Conservation (phyloP, 2,329 filamentous ascomycete genomes). For the Apiospora sp. region DNA sequence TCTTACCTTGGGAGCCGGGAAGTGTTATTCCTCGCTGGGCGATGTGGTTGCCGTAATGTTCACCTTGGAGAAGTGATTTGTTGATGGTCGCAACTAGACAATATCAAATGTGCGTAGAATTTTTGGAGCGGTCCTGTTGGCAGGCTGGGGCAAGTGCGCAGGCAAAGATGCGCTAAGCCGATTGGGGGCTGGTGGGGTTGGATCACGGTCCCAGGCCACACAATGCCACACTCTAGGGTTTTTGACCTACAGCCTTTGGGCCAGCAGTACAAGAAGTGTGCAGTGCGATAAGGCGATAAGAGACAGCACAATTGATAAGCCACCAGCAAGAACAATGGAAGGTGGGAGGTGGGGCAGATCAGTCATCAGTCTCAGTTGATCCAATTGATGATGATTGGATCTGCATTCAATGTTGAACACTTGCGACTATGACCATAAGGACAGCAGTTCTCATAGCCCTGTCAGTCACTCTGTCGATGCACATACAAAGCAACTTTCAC, state of each 20-base stretch:
- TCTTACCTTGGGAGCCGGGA: slow-evolving; percentile 30
- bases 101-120: slow-evolving; percentile 23
- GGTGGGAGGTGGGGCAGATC: background rate
- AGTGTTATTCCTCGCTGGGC: slow-evolving; percentile 29
- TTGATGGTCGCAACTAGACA: slow-evolving; percentile 22
- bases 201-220: slow-evolving; percentile 5
- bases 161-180: background rate
- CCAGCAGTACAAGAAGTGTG: background rate
- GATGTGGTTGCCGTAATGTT: slow-evolving; percentile 16
- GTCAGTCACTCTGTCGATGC: too few species aligned
- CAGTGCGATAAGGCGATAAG: slow-evolving; percentile 1
- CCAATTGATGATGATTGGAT: background rate
- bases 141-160: slow-evolving; percentile 21
- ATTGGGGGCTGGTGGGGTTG: background rate
- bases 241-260: slow-evolving; percentile 4
- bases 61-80: slow-evolving; percentile 22
- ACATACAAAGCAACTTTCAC: too few species aligned
- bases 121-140: slow-evolving; percentile 21
- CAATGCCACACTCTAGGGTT: slow-evolving; percentile 21
- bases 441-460: too few species aligned
- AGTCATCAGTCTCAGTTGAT: background rate
- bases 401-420: background rate
- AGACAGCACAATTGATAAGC: background rate
- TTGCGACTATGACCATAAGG: background rate
- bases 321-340: background rate